These are phyloP conservation scores for Endothia cerciana DNA, from an alignment of 2,329 filamentous ascomycete genomes.

Conservation along the genomic window DNA sequence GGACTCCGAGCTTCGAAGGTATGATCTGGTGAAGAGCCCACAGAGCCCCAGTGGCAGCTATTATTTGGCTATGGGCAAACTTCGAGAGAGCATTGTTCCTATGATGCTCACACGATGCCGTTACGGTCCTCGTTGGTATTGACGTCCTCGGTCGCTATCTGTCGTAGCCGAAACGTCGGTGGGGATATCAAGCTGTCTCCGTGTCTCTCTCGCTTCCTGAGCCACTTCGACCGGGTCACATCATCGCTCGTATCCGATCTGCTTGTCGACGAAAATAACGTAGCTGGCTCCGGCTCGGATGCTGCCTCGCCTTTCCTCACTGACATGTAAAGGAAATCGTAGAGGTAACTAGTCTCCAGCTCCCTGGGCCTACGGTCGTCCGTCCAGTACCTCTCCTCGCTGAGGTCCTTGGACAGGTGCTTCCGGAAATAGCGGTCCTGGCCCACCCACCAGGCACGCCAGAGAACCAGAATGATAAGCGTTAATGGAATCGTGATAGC, in stretches of 20 bases:
- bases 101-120: background rate
- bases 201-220: slow-evolving; percentile 11
- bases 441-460: slow-evolving; percentile 53
- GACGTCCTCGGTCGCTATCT: slow-evolving; percentile 20
- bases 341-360: slow-evolving; percentile 46
- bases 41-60: no score
- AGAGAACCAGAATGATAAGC: slow-evolving; percentile 44
- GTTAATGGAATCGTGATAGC: slow-evolving; percentile 49
- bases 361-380: slow-evolving; percentile 46
- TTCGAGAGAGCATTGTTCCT: background rate
- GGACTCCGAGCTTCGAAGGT: no score
- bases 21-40: no score
- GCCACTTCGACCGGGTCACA: slow-evolving; percentile 4
- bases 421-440: slow-evolving; percentile 51
- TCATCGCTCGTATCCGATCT: slow-evolving; percentile 19
- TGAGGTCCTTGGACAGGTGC: slow-evolving; percentile 50
- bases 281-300: slow-evolving; percentile 1
- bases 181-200: slow-evolving; percentile 15
- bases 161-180: slow-evolving; percentile 24
- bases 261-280: background rate
- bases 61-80: background rate
- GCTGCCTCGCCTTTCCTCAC: slow-evolving; percentile 33
- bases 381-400: slow-evolving; percentile 53
- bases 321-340: slow-evolving; percentile 49
- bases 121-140: background rate